A percentile compares a stretch with the other conserved stretches of the same genome.
These are phyloP conservation scores for Xylariaceae sp. DNA, from an alignment of 2,329 filamentous ascomycete genomes.

Conservation along the genomic window DNA sequence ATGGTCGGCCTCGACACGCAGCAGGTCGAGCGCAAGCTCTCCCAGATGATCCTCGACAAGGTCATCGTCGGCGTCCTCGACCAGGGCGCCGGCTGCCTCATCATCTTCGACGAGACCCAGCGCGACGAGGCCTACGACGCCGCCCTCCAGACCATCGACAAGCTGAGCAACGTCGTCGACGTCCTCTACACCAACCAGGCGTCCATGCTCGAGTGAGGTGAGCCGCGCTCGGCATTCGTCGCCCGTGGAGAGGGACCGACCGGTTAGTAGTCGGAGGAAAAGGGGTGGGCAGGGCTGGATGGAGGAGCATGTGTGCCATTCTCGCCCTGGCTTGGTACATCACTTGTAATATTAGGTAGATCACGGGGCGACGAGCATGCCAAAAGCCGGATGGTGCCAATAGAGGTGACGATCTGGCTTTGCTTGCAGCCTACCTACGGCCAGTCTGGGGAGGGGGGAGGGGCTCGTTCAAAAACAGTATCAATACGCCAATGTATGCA, in stretches of 20 bases:
- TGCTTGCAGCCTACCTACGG: too few species aligned
- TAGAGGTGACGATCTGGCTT: too few species aligned
- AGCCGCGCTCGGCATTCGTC: too few species aligned
- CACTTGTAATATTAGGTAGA: conserved; percentile 14
- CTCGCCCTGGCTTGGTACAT: too few species aligned
- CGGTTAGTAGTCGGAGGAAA: too few species aligned
- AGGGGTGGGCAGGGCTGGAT: too few species aligned
- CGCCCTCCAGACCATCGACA: conserved; percentile 89
- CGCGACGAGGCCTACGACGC: conserved; percentile 91
- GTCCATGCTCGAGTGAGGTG: conserved; percentile 73
- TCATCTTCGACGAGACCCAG: conserved; percentile 93
- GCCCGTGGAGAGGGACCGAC: too few species aligned
- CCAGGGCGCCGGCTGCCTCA: conserved; percentile 94
- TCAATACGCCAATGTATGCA: too few species aligned
- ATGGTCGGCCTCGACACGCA: conserved; percentile 95
- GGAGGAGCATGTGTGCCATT: too few species aligned
- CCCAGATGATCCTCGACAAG: conserved; percentile 99
- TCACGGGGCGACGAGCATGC: conserved; percentile 1
- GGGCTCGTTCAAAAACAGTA: too few species aligned
- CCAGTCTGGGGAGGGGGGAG: too few species aligned
- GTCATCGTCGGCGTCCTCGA: conserved; percentile 96
- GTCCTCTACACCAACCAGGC: conserved; percentile 97
- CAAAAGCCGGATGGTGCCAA: conserved; percentile 5
- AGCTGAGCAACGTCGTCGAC: conserved; percentile 94
- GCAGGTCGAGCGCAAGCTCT: conserved; percentile 96